These are phyloP conservation scores for Lachancea dasiensis DNA, from an alignment of 805 yeast species.

Conservation along the genomic window DNA sequence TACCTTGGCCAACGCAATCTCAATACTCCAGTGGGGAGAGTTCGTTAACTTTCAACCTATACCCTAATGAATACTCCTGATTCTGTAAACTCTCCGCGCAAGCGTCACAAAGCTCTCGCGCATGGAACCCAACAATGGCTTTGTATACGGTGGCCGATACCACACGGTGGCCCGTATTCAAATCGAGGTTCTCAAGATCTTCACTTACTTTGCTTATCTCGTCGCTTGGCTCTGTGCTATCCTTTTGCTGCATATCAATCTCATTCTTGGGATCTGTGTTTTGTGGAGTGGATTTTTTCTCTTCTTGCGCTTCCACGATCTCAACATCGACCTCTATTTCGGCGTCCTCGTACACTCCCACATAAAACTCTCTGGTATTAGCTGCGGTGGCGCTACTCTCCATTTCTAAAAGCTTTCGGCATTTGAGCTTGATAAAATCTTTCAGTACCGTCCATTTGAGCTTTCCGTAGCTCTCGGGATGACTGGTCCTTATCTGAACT, in stretches of 20 bases:
- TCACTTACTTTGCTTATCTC: constrained; percentile 1
- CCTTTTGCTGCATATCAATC: constrained; percentile 9
- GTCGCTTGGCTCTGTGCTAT: not conserved
- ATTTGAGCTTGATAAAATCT: constrained; percentile 33
- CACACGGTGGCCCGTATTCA: constrained; percentile 2
- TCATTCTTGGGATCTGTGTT: constrained; percentile 14
- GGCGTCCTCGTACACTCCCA: constrained; percentile 31
- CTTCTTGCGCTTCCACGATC: not conserved
- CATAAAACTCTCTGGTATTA: constrained; percentile 33
- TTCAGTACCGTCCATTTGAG: constrained; percentile 36
- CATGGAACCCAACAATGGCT: constrained; percentile 33
- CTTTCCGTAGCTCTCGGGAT: constrained; percentile 26
- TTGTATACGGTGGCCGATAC: constrained; percentile 23
- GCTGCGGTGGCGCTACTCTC: constrained; percentile 10
- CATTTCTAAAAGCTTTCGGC: constrained; percentile 23
- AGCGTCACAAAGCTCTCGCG: constrained; percentile 24
- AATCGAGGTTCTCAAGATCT: not conserved
- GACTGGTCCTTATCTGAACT: constrained; percentile 15
- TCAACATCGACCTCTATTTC: constrained; percentile 13
- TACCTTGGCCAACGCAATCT: not conserved
- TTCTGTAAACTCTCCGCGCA: constrained; percentile 23
- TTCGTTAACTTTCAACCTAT: constrained; percentile 20
- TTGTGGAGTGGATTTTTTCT: too few species aligned
- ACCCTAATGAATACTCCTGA: constrained; percentile 29
- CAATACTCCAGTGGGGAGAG: constrained; percentile 22